Evolutionary conservation across 2,329 filamentous ascomycete species (phyloP).

Genomic region (Fusarium pininemorale): DNA sequence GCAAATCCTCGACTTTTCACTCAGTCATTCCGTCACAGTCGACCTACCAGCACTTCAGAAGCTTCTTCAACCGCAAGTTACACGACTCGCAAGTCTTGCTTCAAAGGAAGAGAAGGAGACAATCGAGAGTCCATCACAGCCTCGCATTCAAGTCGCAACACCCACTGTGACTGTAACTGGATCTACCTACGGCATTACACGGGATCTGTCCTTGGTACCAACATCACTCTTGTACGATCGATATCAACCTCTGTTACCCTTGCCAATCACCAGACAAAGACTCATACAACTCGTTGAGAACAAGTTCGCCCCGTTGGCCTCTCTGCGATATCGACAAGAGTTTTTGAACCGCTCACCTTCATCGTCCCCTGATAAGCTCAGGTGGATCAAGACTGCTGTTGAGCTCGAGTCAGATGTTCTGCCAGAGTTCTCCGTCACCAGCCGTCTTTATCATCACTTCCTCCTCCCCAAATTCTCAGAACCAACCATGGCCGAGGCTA

Average conservation of each 20-base stretch:
- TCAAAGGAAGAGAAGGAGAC: conserved; percentile 19
- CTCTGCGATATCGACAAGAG: conserved; percentile 52
- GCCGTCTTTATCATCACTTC: conserved; percentile 49
- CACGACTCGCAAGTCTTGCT: conserved; percentile 36
- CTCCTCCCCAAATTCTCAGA: conserved; percentile 40
- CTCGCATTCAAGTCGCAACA: conserved; percentile 30
- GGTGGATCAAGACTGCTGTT: conserved; percentile 39
- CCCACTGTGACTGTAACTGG: conserved; percentile 52
- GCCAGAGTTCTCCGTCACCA: conserved; percentile 49
- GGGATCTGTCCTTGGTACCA: conserved; percentile 43
- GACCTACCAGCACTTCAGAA: conserved; percentile 46
- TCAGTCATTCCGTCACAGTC: conserved; percentile 51
- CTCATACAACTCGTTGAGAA: conserved; percentile 51
- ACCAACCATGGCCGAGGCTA: conserved; percentile 51
- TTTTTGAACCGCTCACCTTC: conserved; percentile 41
- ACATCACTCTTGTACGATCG: conserved; percentile 48
- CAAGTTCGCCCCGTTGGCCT: conserved; percentile 50
- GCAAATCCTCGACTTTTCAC: conserved; percentile 50
- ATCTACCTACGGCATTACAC: conserved; percentile 52
- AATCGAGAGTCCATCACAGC: conserved; percentile 10
- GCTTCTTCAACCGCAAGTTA: conserved; percentile 39
- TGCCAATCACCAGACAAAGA: conserved; percentile 48
- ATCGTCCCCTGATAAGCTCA: conserved; percentile 18
- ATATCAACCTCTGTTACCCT: conserved; percentile 51
- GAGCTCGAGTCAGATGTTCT: conserved; percentile 48